phyloP scores from a whole-genome alignment of 1,139 yeast species.

The Pneumocystis oryctolagi region DNA sequence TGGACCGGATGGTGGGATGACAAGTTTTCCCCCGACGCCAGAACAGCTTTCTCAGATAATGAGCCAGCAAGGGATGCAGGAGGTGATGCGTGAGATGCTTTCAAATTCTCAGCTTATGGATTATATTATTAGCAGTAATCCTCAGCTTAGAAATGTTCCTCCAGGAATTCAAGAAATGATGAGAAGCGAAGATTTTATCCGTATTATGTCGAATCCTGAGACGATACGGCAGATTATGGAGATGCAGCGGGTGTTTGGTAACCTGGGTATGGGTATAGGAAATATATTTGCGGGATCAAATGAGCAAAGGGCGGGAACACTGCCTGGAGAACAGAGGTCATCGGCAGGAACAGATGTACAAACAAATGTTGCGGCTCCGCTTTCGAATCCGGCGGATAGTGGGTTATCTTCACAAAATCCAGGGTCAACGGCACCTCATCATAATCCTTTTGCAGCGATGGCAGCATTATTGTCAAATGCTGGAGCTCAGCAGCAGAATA shows the following conservation, averaged over 20 bases:
- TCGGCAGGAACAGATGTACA: neutral
- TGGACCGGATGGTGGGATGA: slow-evolving; percentile 80
- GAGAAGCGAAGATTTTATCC: slow-evolving; percentile 70
- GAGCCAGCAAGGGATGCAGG: slow-evolving; percentile 31
- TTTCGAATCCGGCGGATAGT: slow-evolving; percentile 8
- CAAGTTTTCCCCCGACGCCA: slow-evolving; percentile 24
- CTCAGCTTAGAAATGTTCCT: slow-evolving; percentile 35
- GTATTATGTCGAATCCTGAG: slow-evolving; percentile 43
- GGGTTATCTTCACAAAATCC: slow-evolving; percentile 17
- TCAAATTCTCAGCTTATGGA: slow-evolving; percentile 77
- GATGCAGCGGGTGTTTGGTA: slow-evolving; percentile 43
- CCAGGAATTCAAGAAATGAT: slow-evolving; percentile 59
- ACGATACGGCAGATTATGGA: slow-evolving; percentile 63
- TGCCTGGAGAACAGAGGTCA: neutral
- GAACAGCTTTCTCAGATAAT: slow-evolving; percentile 43
- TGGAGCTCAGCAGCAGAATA: slow-evolving; percentile 6
- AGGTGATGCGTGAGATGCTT: slow-evolving; percentile 54
- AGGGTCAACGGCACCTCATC: neutral
- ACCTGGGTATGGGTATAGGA: slow-evolving; percentile 17
- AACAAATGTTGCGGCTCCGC: neutral
- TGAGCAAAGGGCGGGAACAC: neutral
- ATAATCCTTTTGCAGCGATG: slow-evolving; percentile 9
- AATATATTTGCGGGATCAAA: slow-evolving; percentile 12
- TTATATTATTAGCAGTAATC: slow-evolving; percentile 57
- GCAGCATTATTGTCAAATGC: slow-evolving; percentile 14